These are phyloP conservation scores for Phlebopus sp. DNA, from an alignment of 1,284 basidiomycete genomes.

Conservation along the genomic window DNA sequence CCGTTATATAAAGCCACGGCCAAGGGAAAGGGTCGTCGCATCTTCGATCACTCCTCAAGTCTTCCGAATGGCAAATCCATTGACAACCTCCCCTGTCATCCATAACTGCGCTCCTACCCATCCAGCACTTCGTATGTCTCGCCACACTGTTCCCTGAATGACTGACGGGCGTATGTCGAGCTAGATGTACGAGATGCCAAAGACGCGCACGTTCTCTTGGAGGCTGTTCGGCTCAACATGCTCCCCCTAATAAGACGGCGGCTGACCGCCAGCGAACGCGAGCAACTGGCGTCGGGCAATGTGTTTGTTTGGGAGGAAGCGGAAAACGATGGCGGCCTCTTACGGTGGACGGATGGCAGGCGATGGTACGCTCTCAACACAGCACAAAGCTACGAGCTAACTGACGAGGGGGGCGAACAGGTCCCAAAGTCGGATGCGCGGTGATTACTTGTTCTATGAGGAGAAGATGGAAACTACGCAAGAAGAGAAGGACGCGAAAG, in stretches of 20 bases:
- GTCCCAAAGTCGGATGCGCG: constrained; percentile 80
- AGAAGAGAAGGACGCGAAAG: constrained; percentile 72
- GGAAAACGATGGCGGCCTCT: constrained; percentile 70
- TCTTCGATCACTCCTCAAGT: constrained; percentile 6
- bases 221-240: constrained; percentile 68
- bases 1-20: constrained; percentile 25
- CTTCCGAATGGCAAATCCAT: constrained; percentile 10
- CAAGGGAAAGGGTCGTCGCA: constrained; percentile 5
- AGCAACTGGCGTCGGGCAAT: constrained; percentile 65
- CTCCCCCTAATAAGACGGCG: constrained; percentile 70
- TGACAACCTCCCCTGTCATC: constrained; percentile 13
- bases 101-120: constrained; percentile 43
- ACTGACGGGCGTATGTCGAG: constrained; percentile 13
- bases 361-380: constrained; percentile 49
- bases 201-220: constrained; percentile 66
- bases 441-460: constrained; percentile 76
- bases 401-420: constrained; percentile 37
- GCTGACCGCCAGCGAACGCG: constrained; percentile 62
- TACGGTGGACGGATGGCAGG: constrained; percentile 76
- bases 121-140: constrained; percentile 55
- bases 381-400: not conserved
- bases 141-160: not conserved
- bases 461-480: constrained; percentile 75
- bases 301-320: constrained; percentile 83
- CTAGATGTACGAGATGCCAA: constrained; percentile 70